Evolutionary conservation across 2,329 filamentous ascomycete genomes (phyloP), one percentile per base, ranked within the genome.

Genomic region (Aspergillus tamarii): DNA sequence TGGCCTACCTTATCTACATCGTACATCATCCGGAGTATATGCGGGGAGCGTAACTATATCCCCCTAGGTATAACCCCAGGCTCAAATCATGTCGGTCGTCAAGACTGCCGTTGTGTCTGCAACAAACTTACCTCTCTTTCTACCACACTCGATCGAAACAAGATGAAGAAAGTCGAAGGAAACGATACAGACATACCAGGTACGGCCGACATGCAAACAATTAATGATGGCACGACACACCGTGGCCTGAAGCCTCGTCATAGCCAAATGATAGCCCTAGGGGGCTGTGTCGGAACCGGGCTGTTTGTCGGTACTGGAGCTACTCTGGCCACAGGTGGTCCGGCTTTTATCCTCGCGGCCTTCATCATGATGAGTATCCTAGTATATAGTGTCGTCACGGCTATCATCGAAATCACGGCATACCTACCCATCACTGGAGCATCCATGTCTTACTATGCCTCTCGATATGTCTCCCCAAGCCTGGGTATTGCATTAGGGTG

Each of bases 251-350:
- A 79, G 62, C 79, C 72, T 43, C 77, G 79, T 58, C 79, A 80
- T 72, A 77, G 78, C 10, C 78, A 80, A 66, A 74, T 78, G 69
- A 78, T 82, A 79, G 86, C 85, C 16, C 79, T 88, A 14, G 85
- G 85, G 59, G 85, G 85, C 63, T 85, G 84, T 4, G 87, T 88
- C 63, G 82, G 83, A 48, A 86, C 84, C 2, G 84, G 84, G 63
- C 74, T 86, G 0, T 87, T 87, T 71, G 77, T 87, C 12, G 83
- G 83, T 53, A 82, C 84, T 1, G 85, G 85, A 39, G 77, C 80
- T 63, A 82, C 84, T 1, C 82, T 87, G 36, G 79, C 81, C 32
- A 81, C 79, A 26, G 84, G 80, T 32, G 85, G 84, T 3, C 85
- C 84, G 3, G 76, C 84, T 0, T 83, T 83, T 32, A 78, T 85